Percentiles rank a stretch among this genome's conserved stretches.
These are phyloP conservation scores for Pouteria glomerata DNA, from an alignment of 148 eudicot genomes.

Conservation along the genomic window DNA sequence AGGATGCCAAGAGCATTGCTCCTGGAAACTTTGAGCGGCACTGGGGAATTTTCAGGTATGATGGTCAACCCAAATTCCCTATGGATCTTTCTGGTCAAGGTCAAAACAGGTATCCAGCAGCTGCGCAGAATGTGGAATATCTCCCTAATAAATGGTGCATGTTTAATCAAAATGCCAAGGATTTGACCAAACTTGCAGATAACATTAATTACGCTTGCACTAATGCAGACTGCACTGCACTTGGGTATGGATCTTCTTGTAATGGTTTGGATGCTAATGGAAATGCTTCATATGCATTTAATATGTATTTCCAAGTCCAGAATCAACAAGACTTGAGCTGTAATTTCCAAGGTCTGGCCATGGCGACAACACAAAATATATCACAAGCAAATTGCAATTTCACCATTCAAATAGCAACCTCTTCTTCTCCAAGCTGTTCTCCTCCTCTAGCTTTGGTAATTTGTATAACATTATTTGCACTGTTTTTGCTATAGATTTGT, in stretches of 20 bases:
- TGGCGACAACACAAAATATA: constrained; percentile 45
- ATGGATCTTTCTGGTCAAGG: constrained; percentile 50
- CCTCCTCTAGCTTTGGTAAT: constrained; percentile 13
- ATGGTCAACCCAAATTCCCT: constrained; percentile 79
- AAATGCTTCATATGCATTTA: constrained; percentile 77
- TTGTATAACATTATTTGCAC: constrained; percentile 7
- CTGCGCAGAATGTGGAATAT: constrained; percentile 58
- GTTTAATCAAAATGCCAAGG: constrained; percentile 53
- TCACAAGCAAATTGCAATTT: constrained; percentile 74
- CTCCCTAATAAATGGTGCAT: constrained; percentile 61
- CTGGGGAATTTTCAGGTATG: constrained; percentile 85
- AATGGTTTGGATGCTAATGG: constrained; percentile 53
- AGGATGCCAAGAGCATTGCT: constrained; percentile 68
- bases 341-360: constrained; percentile 63
- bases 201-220: constrained; percentile 63
- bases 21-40: constrained; percentile 85
- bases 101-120: constrained; percentile 41
- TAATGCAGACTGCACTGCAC: constrained; percentile 69
- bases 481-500: constrained; percentile 12
- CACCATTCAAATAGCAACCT: constrained; percentile 50
- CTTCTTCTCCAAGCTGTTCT: constrained; percentile 16
- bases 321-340: constrained; percentile 51
- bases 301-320: constrained; percentile 67
- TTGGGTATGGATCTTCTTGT: constrained; percentile 78
- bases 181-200: constrained; percentile 49